phyloP scores from a whole-genome alignment of 805 yeast genomes.

The Nakazawaea laoshanensis region DNA sequence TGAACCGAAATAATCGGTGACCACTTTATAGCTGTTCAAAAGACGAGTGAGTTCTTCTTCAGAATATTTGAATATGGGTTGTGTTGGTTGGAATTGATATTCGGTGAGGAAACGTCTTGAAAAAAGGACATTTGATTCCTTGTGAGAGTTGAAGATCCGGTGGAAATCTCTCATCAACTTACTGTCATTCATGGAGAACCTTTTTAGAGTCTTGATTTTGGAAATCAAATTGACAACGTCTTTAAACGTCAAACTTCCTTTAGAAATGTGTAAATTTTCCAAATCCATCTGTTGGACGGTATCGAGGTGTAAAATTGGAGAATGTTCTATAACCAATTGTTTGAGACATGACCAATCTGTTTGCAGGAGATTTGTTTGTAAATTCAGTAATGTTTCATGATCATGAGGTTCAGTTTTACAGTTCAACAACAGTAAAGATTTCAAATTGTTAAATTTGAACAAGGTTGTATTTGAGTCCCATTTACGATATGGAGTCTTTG shows the following conservation, averaged over 20 bases:
- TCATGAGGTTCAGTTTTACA: conserved; percentile 1
- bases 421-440: conserved; percentile 5
- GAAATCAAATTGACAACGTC: conserved; percentile 1
- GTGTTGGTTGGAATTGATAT: conserved; percentile 11
- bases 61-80: conserved; percentile 8
- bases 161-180: conserved; percentile 9
- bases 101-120: conserved; percentile 7
- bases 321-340: conserved; percentile 7
- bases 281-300: conserved; percentile 4
- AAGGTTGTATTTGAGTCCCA: conserved; percentile 1
- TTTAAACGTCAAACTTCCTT: conserved; percentile 3
- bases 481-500: conserved; percentile 4
- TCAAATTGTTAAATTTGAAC: conserved; percentile 1
- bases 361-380: background rate
- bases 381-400: background rate
- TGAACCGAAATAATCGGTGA: conserved; percentile 7
- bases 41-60: conserved; percentile 4
- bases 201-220: conserved; percentile 3
- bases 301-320: conserved; percentile 1
- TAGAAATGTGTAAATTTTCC: conserved; percentile 8
- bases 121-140: conserved; percentile 9
- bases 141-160: conserved; percentile 8
- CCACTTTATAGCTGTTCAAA: conserved; percentile 4
- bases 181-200: conserved; percentile 9
- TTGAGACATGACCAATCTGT: conserved; percentile 2